Percentiles rank a stretch among this genome's conserved stretches.
These are phyloP conservation scores for rapeseed (Brassica napus) DNA, from an alignment of 345 rosid genomes.

Conservation along the genomic window Da-Ae NC_063436.1:10687001-10687500, in stretches of 20 bases:
- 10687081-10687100: neutral
- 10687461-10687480: no score
- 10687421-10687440: no score
- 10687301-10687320: neutral
- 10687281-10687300: neutral
- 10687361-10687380: neutral
- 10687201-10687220: neutral
- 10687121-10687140: no score
- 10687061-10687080: neutral
- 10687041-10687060: neutral
- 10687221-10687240: neutral
- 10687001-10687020: neutral
- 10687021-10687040: neutral
- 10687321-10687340: neutral
- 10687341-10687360: constrained; percentile 16
- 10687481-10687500: no score
- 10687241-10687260: neutral
- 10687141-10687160: neutral
- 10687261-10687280: constrained; percentile 8
- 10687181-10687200: no score
- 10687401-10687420: no score
- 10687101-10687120: neutral
- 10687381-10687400: neutral
- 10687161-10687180: neutral
- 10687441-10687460: no score